A percentile compares a stretch with the other conserved stretches of the same genome.
Evolutionary conservation across 192 early-diverging fungal species (phyloP).

Genomic region (Backusella tuberculispora): DNA sequence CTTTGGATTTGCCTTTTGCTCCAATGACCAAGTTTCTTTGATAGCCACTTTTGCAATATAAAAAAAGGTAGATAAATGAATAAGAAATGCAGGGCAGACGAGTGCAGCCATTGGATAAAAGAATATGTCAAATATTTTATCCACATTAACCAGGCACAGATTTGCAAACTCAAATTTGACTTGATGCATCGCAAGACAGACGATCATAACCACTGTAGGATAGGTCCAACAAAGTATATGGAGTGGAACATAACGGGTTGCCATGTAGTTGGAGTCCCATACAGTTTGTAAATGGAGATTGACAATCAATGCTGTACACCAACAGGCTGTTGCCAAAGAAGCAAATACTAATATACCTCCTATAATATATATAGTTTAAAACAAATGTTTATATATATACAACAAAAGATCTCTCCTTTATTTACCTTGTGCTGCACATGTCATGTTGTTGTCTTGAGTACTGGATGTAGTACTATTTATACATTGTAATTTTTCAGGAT

Average conservation of each 20-base stretch:
- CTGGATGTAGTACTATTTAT: slow-evolving; percentile 37
- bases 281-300: slow-evolving; percentile 56
- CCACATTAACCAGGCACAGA: slow-evolving; percentile 50
- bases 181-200: slow-evolving; percentile 39
- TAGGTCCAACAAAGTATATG: slow-evolving; percentile 54
- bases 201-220: slow-evolving; percentile 40
- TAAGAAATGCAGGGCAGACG: slow-evolving; percentile 50
- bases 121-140: slow-evolving; percentile 44
- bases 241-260: slow-evolving; percentile 42
- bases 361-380: slow-evolving; percentile 14
- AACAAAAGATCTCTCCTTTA: not conserved
- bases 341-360: slow-evolving; percentile 53
- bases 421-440: slow-evolving; percentile 55
- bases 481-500: slow-evolving; percentile 51
- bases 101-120: slow-evolving; percentile 58
- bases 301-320: slow-evolving; percentile 49
- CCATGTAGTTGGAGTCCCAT: slow-evolving; percentile 53
- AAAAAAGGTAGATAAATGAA: slow-evolving; percentile 54
- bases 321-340: slow-evolving; percentile 45
- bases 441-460: slow-evolving; percentile 50
- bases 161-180: slow-evolving; percentile 54
- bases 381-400: not conserved
- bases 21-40: slow-evolving; percentile 22
- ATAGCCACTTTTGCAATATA: slow-evolving; percentile 48
- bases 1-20: slow-evolving; percentile 35